phyloP scores from a whole-genome alignment of 1,139 yeast species.

The Suhomyces maxii region DNA sequence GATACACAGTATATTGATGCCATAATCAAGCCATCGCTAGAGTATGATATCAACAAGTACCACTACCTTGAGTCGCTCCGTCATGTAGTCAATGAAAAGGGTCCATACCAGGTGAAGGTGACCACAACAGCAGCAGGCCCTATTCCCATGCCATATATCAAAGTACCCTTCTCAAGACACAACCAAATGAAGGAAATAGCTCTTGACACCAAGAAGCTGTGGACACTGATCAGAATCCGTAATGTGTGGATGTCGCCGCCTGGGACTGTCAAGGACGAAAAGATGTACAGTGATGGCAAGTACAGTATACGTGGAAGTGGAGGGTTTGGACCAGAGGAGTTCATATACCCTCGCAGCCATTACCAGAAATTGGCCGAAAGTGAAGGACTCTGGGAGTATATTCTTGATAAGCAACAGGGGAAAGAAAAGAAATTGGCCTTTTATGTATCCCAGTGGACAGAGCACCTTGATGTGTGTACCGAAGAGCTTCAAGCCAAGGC shows the following conservation, averaged over 20 bases:
- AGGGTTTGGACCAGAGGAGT: conserved; percentile 29
- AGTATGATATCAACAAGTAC: conserved; percentile 33
- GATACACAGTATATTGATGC: conserved; percentile 36
- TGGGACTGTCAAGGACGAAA: conserved; percentile 14
- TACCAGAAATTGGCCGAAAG: conserved; percentile 29
- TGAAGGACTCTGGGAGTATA: conserved; percentile 41
- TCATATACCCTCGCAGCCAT: conserved; percentile 30
- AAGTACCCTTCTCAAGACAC: conserved; percentile 26
- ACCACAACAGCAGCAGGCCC: conserved; percentile 35
- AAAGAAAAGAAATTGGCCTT: neutral
- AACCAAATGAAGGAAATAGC: conserved; percentile 29
- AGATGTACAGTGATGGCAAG: conserved; percentile 26
- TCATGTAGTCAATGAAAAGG: conserved; percentile 30
- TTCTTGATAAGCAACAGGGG: conserved; percentile 12
- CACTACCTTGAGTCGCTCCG: conserved; percentile 24
- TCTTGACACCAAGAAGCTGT: conserved; percentile 34
- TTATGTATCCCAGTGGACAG: conserved; percentile 22
- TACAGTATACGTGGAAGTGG: conserved; percentile 29
- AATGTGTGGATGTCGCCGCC: conserved; percentile 30
- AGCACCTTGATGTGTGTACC: conserved; percentile 23
- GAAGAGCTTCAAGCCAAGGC: conserved; percentile 16
- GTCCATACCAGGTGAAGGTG: conserved; percentile 39
- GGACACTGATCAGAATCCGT: conserved; percentile 21
- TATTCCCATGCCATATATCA: conserved; percentile 29
- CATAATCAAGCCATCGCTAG: conserved; percentile 38